Conservation (phyloP, 306 rosid species). For the Erythrophleum fordii region DNA sequence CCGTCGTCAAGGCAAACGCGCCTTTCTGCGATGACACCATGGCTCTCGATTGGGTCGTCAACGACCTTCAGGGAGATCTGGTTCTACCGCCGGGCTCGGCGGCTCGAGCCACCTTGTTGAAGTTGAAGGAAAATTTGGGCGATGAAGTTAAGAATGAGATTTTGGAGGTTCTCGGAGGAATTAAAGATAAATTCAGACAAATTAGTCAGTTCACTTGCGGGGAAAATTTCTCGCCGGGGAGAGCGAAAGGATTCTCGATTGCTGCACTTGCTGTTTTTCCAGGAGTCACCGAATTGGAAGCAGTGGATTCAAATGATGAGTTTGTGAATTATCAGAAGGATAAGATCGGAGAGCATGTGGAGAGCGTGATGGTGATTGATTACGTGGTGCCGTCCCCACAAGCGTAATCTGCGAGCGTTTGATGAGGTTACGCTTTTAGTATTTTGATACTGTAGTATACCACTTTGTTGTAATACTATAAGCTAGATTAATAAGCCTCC, state of each 20-base stretch:
- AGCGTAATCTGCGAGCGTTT: constrained; percentile 35
- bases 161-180: constrained; percentile 51
- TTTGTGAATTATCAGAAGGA: constrained; percentile 49
- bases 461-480: no score
- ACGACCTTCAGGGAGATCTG: constrained; percentile 1
- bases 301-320: constrained; percentile 49
- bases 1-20: constrained; percentile 53
- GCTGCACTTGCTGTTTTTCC: constrained; percentile 61
- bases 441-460: no score
- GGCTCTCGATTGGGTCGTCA: constrained; percentile 77
- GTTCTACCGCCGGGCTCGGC: constrained; percentile 51
- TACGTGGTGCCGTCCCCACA: constrained; percentile 45
- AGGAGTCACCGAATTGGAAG: constrained; percentile 48
- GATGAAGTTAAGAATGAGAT: constrained; percentile 49
- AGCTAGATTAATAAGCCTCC: no score
- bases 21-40: constrained; percentile 56
- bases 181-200: constrained; percentile 44
- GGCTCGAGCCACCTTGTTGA: constrained; percentile 50
- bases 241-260: constrained; percentile 72
- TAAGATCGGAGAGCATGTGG: constrained; percentile 58
- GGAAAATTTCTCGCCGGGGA: constrained; percentile 66
- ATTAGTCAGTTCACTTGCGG: constrained; percentile 55
- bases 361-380: constrained; percentile 55
- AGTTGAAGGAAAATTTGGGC: constrained; percentile 59
- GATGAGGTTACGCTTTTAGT: not conserved